A percentile compares a stretch with the other conserved stretches of the same genome.
These are phyloP conservation scores for Cercospora sesami DNA, from an alignment of 2,329 filamentous ascomycete genomes.

Conservation along the genomic window DNA sequence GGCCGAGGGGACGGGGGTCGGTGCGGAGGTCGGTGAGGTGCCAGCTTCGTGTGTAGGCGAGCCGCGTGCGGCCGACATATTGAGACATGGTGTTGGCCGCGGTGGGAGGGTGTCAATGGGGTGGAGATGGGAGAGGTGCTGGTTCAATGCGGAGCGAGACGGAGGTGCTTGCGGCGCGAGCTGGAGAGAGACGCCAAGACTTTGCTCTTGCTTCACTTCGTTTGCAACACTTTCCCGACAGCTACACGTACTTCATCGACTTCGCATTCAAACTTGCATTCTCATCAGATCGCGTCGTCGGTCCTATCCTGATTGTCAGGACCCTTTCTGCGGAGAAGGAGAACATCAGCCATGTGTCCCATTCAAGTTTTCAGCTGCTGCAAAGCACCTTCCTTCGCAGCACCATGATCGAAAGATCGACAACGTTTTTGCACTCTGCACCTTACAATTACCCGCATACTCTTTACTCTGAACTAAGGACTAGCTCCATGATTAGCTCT, in stretches of 20 bases:
- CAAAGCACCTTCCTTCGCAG: background rate
- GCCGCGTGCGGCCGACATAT: slow-evolving; percentile 78
- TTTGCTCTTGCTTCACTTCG: background rate
- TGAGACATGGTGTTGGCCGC: slow-evolving; percentile 66
- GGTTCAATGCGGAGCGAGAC: background rate
- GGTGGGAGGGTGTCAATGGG: background rate
- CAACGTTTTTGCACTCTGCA: background rate
- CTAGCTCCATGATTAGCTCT: background rate
- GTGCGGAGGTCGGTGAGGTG: slow-evolving; percentile 77
- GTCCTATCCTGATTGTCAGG: too few species aligned
- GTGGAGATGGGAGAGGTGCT: background rate
- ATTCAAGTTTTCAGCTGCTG: background rate
- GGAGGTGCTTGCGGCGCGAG: background rate
- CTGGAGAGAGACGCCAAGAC: background rate
- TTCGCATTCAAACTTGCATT: background rate
- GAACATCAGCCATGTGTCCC: background rate
- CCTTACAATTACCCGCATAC: background rate
- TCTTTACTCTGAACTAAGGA: background rate
- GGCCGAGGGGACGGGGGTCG: slow-evolving; percentile 75
- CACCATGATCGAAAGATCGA: background rate
- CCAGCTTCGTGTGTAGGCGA: slow-evolving; percentile 96
- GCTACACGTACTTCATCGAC: background rate
- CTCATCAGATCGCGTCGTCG: background rate
- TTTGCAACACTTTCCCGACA: background rate
- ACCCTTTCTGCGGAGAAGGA: too few species aligned